Evolutionary conservation across 345 rosid species (phyloP), one percentile per base, ranked within the genome.

Genomic region (Populus nigra): DNA sequence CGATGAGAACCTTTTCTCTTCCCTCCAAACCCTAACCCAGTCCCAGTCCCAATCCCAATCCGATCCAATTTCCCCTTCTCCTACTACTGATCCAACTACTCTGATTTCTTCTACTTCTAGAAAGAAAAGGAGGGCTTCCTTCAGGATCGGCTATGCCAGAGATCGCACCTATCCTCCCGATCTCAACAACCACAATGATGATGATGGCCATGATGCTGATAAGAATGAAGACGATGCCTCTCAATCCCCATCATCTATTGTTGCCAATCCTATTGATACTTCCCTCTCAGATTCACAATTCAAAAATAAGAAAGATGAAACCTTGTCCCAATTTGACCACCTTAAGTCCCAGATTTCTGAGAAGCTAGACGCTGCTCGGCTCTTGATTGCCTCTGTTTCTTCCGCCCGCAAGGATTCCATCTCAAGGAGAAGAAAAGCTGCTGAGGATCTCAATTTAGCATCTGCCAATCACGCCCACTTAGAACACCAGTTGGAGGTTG

Each of bases 1-100:
- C 57, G 97, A 94, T 74, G 98, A 94, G 81, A 89, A 92, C 76
- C 78, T 94, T 12, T 92, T 94, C 84, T 92, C 96, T 68, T 88
- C 89, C 5, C 75, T 82, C 23, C 76, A 73, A 47, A 50, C 76
- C 69, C 79, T 25, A 77, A 70, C 74, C 17, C 55, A 23, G 25
- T 39, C 72, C 77, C 47, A 39, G 41, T 7, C 39, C 39, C 39
- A 20, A 67, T 35, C 70, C n/a, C 69, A 20, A 67, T 35, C 70
- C n/a, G 71, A 47, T 69, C 36, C 84, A 69, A n/a, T 31, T 74
- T 39, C 71, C 50, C 75, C 73, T 33, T 74, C 75, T 27, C 76
- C 76, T 41, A 31, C 86, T 41, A 23, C 67, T 27, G 33, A 67
- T 36, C 6, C 69, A 9, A 38, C 81, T 49, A 68, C 81, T 29